Base-by-base conservation (phyloP, 2,329 filamentous ascomycete genomes). In the Scopulariopsis brevicaulis region DNA sequence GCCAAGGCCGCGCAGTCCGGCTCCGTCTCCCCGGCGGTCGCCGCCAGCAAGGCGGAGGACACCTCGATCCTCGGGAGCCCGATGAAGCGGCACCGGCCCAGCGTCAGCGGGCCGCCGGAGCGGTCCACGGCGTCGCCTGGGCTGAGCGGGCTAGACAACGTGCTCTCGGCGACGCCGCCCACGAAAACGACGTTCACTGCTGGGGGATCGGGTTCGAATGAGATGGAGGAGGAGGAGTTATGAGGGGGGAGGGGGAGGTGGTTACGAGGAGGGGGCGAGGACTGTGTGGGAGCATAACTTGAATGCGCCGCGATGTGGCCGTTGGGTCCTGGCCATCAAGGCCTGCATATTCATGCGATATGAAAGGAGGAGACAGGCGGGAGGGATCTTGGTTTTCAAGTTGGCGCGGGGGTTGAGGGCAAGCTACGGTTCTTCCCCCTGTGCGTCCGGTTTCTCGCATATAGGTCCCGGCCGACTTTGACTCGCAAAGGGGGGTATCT, bases 61-160 rank as follows among this genome's bases (percentile, higher is more conserved):
- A 48, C 59, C 53, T 58, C 56, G 18, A 59, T 58, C 8, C 69
- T 90, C 24, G 86, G 84, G 54, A 90, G 86, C 63, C 88, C 88
- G 1, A 78, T 89, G 64, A 91, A 91, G 77, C 90, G 86, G 67
- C 85, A 89, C 59, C 78, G 88, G 40, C 81, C 85, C 1, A 88
- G 84, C 64, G 43, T 58, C 28, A 58, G 57, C 12, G 57, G 57
- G 18, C 57, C 57, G 14, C 22, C 46, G 20, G 55, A 57, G 3
- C 25, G n/a, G 28, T 35, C 46, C n/a, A 20, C 50, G 20, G 20
- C 48, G 18, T 24, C 32, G 18, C 22, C 55, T 53, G 24, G 48
- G 12, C 40, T 37, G 20, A 25, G 48, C 25, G 51, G 14, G 25
- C 51, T 53, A 18, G 51, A 53, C 15, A 35, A 24, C 24, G 32